phyloP scores from a whole-genome alignment of 805 yeast species.

The Tetrapisispora nanseiensis region DNA sequence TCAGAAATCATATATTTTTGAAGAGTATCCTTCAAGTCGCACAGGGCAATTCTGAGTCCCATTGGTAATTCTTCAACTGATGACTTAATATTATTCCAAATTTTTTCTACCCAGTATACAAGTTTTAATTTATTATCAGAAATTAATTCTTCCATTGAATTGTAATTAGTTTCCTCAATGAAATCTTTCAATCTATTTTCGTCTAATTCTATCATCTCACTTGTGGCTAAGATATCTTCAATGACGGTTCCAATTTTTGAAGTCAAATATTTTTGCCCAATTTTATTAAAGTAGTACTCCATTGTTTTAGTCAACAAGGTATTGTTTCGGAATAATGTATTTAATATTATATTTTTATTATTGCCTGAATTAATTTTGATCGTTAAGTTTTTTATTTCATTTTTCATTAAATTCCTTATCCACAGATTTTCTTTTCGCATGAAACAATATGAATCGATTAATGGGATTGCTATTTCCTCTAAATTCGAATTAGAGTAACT shows the following conservation, averaged over 20 bases:
- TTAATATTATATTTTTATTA: slow-evolving; percentile 32
- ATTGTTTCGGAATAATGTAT: slow-evolving; percentile 73
- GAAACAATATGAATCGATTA: slow-evolving; percentile 68
- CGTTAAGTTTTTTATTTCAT: slow-evolving; percentile 25
- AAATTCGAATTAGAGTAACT: slow-evolving; percentile 20
- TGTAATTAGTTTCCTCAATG: slow-evolving; percentile 29
- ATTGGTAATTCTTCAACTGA: slow-evolving; percentile 71
- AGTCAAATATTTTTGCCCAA: slow-evolving; percentile 73
- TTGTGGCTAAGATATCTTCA: slow-evolving; percentile 39
- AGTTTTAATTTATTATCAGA: slow-evolving; percentile 42
- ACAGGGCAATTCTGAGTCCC: slow-evolving; percentile 54
- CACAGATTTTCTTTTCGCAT: slow-evolving; percentile 59
- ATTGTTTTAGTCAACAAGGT: slow-evolving; percentile 72
- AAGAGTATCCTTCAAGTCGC: slow-evolving; percentile 41
- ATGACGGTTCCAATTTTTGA: slow-evolving; percentile 65
- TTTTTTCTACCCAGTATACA: slow-evolving; percentile 38
- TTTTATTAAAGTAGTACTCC: slow-evolving; percentile 63
- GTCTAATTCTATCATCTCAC: slow-evolving; percentile 69
- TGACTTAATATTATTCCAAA: slow-evolving; percentile 57
- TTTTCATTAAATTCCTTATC: slow-evolving; percentile 59
- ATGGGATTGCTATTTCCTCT: slow-evolving; percentile 46
- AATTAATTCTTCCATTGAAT: slow-evolving; percentile 22
- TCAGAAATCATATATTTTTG: slow-evolving; percentile 44
- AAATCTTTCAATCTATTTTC: slow-evolving; percentile 44
- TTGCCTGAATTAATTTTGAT: slow-evolving; percentile 32